Base-by-base conservation (phyloP, 768 basidiomycete species). In the Leccinum obscurum region DNA sequence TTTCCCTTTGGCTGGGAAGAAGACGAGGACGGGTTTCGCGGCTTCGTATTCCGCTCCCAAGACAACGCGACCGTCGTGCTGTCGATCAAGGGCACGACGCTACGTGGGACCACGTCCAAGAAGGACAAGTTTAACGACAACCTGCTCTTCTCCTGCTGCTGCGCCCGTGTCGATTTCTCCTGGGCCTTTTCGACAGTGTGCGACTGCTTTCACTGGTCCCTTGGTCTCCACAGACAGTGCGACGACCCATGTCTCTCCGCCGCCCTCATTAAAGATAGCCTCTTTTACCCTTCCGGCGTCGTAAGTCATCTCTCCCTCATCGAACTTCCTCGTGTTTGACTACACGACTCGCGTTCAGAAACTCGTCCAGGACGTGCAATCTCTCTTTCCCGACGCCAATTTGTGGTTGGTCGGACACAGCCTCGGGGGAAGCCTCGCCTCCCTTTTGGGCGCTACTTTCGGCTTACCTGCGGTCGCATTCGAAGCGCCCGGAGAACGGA, bases 101-200 rank as follows among this genome's bases (percentile, higher is more conserved):
- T 95, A 0, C 83, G 84, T 63, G 94, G 94, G 3, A 86, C 89
- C 14, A 96, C 96, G 13, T 90, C 91, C 54, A 90, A 85, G 77
- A 86, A 89, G 68, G 96, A 98, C 76, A 95, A 93, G 76, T 88
- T 88, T 70, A 98, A 98, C 73, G 95, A 97, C 74, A 93, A 93
- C 66, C 67, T 92, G 72, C 73, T 93, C 17, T 93, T 92, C 69
- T 91, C 94, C 0, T 98, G 96, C 75, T 98, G 96, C 71, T 98
- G 96, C 67, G 95, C 94, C 15, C 82, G 87, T 34, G 90, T 95
- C 37, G 90, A 92, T 72, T 81, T 94, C 61, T 87, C 90, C 3
- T 98, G 95, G 95, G 70, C 83, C 28, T 89, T 93, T 70, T 81
- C 82, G 37, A 87, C 90, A 3, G 95, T 97, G 4, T 98, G 96